Evolutionary conservation across 2,329 filamentous ascomycete species (phyloP), one percentile per base, ranked within the genome.

Genomic region (Calonectria pseudoturangicola): DNA sequence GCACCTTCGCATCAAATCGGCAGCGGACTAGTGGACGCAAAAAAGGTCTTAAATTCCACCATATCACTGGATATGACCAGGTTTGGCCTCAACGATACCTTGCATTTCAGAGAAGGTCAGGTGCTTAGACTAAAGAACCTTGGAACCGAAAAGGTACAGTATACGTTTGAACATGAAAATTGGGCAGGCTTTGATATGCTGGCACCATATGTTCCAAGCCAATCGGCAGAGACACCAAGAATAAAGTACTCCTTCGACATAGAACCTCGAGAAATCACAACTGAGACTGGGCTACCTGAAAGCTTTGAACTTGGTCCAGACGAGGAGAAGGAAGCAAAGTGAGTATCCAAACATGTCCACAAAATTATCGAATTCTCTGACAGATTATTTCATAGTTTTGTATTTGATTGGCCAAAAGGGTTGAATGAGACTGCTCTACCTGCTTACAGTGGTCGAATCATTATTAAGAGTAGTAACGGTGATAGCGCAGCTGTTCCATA

Each of bases 181-280:
- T 60, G 54, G 54, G 54, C 54, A 27, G 54, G 54, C 12, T 60
- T 60, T 27, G 54, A 60, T 18, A 60, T 60, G 54, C 7, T 60
- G 21, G 54, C 54, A 3, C 54, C 54, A 27, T 60, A 41, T 25
- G 39, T 25, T 8, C 33, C 33, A 41, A 41, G n/a, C 2, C 54
- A 60, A 28, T 43, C 54, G 27, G 39, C 54, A 27, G 54, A 60
- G 39, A 60, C 54, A 9, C 54, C 54, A 4, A 41, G 54, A 7
- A 16, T 60, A 15, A 60, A 41, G 13, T 60, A 60, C 36, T n/a
- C 54, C 25, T 25, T 39, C 12, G 54, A 60, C 2, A 41, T 60
- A 10, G 21, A 2, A 10, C 33, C 54, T 16, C 54, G 27, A 28
- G 36, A 60, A n/a, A 60, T 60, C 9, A 27, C 21, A 27, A 12